These are phyloP conservation scores for Skeletonema menzelii DNA, from an alignment of 108 stramenopile genomes.

Conservation along the genomic window DNA sequence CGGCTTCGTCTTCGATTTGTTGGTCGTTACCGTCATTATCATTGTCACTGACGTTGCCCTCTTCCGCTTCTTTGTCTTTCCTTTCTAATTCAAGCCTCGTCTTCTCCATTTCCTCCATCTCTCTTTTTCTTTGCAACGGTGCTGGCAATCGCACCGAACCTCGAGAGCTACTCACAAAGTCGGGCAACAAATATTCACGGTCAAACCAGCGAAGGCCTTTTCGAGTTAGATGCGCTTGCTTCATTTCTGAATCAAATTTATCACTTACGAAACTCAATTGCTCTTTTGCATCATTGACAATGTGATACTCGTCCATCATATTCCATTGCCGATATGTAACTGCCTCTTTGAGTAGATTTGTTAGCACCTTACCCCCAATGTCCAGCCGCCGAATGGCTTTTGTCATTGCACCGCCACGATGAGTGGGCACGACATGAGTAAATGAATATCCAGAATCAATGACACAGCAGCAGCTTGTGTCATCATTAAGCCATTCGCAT, in stretches of 20 bases:
- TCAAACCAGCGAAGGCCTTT: conserved; percentile 67
- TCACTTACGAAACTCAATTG: conserved; percentile 66
- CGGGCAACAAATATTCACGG: conserved; percentile 90
- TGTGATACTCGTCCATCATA: conserved; percentile 93
- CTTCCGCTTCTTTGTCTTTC: conserved; percentile 43
- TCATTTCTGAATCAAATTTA: conserved; percentile 74
- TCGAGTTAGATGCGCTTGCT: conserved; percentile 48
- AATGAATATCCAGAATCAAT: conserved; percentile 93
- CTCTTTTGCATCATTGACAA: conserved; percentile 84
- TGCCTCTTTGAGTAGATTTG: conserved; percentile 90
- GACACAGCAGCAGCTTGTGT: conserved; percentile 73
- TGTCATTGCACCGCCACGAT: conserved; percentile 47
- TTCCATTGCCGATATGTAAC: conserved; percentile 95
- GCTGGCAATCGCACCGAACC: conserved; percentile 67
- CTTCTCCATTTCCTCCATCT: conserved; percentile 36
- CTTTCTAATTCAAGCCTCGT: conserved; percentile 28
- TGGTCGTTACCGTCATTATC: conserved; percentile 8
- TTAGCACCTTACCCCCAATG: conserved; percentile 91
- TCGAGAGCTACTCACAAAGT: conserved; percentile 75
- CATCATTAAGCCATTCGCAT: conserved; percentile 37
- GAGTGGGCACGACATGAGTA: conserved; percentile 83
- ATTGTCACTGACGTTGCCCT: conserved; percentile 19
- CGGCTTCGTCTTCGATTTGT: conserved; percentile 20
- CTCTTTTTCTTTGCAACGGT: conserved; percentile 46
- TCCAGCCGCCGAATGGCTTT: conserved; percentile 75